Conservation (phyloP, 257 asterid species). For the Verbena officinalis region DNA sequence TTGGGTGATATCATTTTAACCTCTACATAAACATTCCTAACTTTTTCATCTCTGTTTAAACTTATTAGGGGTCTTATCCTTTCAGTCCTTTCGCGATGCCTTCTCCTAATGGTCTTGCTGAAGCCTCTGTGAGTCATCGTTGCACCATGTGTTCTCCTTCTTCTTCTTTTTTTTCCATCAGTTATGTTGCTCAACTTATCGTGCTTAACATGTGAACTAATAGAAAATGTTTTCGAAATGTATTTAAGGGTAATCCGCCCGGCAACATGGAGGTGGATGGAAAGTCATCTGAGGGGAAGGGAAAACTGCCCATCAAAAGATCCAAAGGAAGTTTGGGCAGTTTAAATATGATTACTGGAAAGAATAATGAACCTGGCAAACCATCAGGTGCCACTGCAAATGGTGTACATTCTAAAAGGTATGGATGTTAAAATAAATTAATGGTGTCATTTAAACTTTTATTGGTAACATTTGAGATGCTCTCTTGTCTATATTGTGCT, state of each 20-base stretch:
- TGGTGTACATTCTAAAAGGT: conserved; percentile 67
- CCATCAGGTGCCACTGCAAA: conserved; percentile 59
- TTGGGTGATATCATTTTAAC: conserved; percentile 15
- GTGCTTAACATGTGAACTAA: conserved; percentile 34
- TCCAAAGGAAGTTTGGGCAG: conserved; percentile 91
- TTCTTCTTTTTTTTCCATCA: not conserved
- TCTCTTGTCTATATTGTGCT: conserved; percentile 11
- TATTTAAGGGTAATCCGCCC: conserved; percentile 58
- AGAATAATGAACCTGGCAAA: conserved; percentile 61
- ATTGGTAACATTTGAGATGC: conserved; percentile 4
- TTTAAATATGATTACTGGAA: conserved; percentile 83
- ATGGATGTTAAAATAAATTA: conserved; percentile 2
- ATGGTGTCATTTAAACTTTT: conserved; percentile 2
- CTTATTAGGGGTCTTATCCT: conserved; percentile 78
- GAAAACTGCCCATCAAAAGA: conserved; percentile 88
- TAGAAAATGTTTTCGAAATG: not conserved
- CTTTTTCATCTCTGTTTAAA: conserved; percentile 7
- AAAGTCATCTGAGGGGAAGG: conserved; percentile 78
- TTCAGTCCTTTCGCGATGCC: conserved; percentile 91
- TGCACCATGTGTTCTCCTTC: conserved; percentile 34
- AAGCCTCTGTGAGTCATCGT: conserved; percentile 69
- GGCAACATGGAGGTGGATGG: conserved; percentile 72
- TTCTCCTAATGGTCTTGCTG: conserved; percentile 84
- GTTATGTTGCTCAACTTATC: not conserved
- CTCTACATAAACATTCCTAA: conserved; percentile 27